Evolutionary conservation across 352 stramenopile genomes (phyloP).

Genomic region (Blastocystis sp.): DNA sequence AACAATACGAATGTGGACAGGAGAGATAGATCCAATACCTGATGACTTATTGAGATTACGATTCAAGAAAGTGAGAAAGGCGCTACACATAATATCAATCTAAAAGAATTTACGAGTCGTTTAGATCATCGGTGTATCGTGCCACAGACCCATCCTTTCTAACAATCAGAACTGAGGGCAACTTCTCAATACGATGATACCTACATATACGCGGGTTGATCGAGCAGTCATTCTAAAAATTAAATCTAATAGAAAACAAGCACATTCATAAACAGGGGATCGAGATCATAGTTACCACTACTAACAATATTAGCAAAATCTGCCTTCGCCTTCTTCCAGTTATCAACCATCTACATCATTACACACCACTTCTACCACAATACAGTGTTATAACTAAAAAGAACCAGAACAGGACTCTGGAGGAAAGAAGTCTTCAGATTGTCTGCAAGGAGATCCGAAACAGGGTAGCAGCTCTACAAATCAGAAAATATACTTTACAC

Average conservation of each 20-base stretch:
- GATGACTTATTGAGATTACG: neutral
- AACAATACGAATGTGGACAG: neutral
- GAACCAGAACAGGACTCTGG: conserved; percentile 1
- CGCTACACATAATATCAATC: neutral
- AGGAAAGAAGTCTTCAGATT: conserved; percentile 6
- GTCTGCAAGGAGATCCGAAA: neutral
- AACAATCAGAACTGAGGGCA: conserved; percentile 15
- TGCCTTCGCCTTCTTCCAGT: neutral
- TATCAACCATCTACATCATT: neutral
- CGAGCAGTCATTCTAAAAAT: conserved; percentile 6
- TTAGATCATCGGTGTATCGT: neutral
- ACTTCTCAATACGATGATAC: neutral
- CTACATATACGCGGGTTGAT: neutral
- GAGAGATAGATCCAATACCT: neutral
- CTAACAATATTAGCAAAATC: neutral
- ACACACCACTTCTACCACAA: neutral
- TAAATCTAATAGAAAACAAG: neutral
- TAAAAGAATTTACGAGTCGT: neutral
- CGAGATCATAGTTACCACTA: neutral
- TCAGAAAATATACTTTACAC: neutral
- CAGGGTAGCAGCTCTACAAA: neutral
- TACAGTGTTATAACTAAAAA: conserved; percentile 22
- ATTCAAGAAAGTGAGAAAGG: conserved; percentile 5
- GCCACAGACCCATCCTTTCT: neutral
- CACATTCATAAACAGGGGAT: conserved; percentile 14